Evolutionary conservation across 1,284 basidiomycete genomes (phyloP).

Genomic region (Takashimella koratensis): DNA sequence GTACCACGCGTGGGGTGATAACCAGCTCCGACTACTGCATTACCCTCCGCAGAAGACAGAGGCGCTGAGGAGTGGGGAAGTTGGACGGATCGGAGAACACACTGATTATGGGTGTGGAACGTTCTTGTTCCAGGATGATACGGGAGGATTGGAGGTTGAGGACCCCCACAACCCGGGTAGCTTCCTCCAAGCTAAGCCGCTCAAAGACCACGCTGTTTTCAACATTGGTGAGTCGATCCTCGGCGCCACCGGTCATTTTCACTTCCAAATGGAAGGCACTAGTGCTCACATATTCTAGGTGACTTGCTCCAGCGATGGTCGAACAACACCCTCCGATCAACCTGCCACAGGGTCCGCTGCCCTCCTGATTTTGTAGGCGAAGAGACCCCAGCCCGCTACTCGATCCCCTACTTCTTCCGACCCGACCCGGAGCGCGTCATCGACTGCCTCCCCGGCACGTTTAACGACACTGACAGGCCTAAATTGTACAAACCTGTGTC

Average conservation of each 20-base stretch:
- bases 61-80: constrained; percentile 1
- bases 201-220: constrained; percentile 55
- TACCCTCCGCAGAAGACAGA: constrained; percentile 37
- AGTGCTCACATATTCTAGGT: constrained; percentile 1
- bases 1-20: constrained; percentile 49
- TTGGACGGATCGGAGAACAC: constrained; percentile 5
- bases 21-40: constrained; percentile 58
- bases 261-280: too few species aligned
- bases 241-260: too few species aligned
- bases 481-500: too few species aligned
- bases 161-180: constrained; percentile 52
- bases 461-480: too few species aligned
- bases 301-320: constrained; percentile 58
- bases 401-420: too few species aligned
- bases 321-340: constrained; percentile 55
- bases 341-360: too few species aligned
- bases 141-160: constrained; percentile 60
- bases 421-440: too few species aligned
- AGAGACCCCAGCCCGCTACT: too few species aligned
- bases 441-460: too few species aligned
- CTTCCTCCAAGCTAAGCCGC: constrained; percentile 53
- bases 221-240: constrained; percentile 58
- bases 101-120: constrained; percentile 58
- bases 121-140: constrained; percentile 57
- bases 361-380: too few species aligned